These are phyloP conservation scores for Mortierella sp. DNA, from an alignment of 371 early-diverging fungal species.

Conservation along the genomic window DNA sequence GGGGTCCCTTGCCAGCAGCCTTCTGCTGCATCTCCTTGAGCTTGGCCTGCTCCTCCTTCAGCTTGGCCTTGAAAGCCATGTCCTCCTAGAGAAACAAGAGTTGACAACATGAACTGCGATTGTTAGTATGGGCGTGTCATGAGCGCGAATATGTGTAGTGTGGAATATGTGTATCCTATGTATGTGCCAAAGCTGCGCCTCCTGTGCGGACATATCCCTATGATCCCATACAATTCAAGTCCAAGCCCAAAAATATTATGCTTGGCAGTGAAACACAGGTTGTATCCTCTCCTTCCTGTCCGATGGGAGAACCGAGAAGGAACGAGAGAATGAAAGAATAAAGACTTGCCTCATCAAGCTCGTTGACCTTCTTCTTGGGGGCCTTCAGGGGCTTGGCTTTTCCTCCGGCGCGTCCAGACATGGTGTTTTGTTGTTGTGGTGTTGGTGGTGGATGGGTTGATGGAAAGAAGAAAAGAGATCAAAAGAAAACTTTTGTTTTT, in stretches of 20 bases:
- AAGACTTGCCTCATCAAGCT: slow-evolving; percentile 71
- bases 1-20: slow-evolving; percentile 84
- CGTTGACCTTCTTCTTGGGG: slow-evolving; percentile 75
- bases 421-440: slow-evolving; percentile 61
- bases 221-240: background rate
- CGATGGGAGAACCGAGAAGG: background rate
- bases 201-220: background rate
- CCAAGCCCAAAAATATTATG: background rate
- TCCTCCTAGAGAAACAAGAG: slow-evolving; percentile 66
- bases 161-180: too few species aligned
- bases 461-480: slow-evolving; percentile 5
- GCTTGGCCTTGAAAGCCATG: slow-evolving; percentile 86
- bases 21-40: slow-evolving; percentile 84
- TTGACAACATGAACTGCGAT: background rate
- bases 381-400: slow-evolving; percentile 88
- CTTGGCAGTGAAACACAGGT: background rate
- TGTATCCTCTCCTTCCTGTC: background rate
- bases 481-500: slow-evolving; percentile 19
- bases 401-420: slow-evolving; percentile 65
- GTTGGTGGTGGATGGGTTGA: slow-evolving; percentile 55
- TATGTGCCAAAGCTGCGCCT: background rate
- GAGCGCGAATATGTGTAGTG: background rate
- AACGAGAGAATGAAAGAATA: background rate
- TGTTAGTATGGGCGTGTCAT: background rate
- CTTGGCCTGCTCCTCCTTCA: slow-evolving; percentile 85